Percentiles rank a stretch among this genome's conserved stretches.
Conservation (phyloP, 495 filamentous ascomycete species). For the Eremomyces bilateralis region DNA sequence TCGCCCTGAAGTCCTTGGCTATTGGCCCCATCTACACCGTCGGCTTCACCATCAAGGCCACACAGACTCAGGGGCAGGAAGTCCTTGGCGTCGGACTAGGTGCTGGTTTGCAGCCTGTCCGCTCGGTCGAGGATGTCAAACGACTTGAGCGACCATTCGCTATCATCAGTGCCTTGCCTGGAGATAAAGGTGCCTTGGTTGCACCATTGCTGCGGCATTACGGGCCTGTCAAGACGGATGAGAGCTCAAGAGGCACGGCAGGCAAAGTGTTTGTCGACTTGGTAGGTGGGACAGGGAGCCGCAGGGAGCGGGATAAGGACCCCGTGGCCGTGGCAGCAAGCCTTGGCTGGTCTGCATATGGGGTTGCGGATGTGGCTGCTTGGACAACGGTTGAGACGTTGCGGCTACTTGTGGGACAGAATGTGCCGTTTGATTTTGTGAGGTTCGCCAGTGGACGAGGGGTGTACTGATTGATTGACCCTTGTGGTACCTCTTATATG, state of each 20-base stretch:
- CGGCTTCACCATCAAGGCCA: no score
- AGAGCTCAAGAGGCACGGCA: slow-evolving; percentile 17
- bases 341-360: slow-evolving; percentile 59
- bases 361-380: slow-evolving; percentile 53
- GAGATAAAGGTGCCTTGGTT: slow-evolving; percentile 60
- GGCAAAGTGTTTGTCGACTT: slow-evolving; percentile 62
- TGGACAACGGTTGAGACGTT: slow-evolving; percentile 68
- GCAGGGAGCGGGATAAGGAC: slow-evolving; percentile 39
- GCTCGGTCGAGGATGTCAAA: slow-evolving; percentile 57
- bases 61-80: slow-evolving; percentile 41
- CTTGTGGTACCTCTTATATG: no score
- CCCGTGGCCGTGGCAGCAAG: slow-evolving; percentile 43
- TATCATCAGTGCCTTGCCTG: slow-evolving; percentile 54
- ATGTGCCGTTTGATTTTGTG: slow-evolving; percentile 74
- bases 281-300: slow-evolving; percentile 42
- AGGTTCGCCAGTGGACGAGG: no score
- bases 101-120: slow-evolving; percentile 54
- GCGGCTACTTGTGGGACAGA: slow-evolving; percentile 56
- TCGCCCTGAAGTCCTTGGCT: slow-evolving; percentile 50
- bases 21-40: slow-evolving; percentile 65
- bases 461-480: no score
- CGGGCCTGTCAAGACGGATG: slow-evolving; percentile 9
- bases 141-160: slow-evolving; percentile 54
- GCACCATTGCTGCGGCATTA: slow-evolving; percentile 54
- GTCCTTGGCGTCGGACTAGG: no score